phyloP scores from a whole-genome alignment of 1,139 yeast genomes.

The Blastobotrys apis region DNA sequence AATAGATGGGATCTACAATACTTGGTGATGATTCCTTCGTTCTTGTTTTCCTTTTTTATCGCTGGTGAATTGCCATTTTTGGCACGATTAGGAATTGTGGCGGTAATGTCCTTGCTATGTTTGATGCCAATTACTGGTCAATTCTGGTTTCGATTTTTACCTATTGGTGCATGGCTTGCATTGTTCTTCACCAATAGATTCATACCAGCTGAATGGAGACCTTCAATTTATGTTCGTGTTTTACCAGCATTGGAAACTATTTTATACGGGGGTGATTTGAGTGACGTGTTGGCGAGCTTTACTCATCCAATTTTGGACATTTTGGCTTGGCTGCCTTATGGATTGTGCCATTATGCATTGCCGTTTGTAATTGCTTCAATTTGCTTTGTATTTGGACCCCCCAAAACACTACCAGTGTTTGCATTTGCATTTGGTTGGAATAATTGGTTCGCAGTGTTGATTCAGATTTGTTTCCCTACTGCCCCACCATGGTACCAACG shows the following conservation, averaged over 20 bases:
- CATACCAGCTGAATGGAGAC: constrained; percentile 75
- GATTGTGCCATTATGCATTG: constrained; percentile 79
- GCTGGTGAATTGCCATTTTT: constrained; percentile 46
- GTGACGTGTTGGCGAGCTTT: constrained; percentile 76
- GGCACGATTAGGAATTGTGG: constrained; percentile 42
- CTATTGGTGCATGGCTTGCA: constrained; percentile 84
- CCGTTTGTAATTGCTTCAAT: constrained; percentile 85
- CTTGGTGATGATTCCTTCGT: constrained; percentile 42
- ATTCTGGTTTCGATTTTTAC: constrained; percentile 80
- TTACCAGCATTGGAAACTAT: constrained; percentile 94
- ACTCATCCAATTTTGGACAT: constrained; percentile 68
- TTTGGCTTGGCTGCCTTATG: constrained; percentile 95
- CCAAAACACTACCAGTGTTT: constrained; percentile 78
- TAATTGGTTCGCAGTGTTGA: constrained; percentile 80
- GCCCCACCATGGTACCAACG: constrained; percentile 99
- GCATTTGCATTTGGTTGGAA: constrained; percentile 97
- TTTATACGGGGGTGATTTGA: constrained; percentile 87
- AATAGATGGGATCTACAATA: constrained; percentile 36
- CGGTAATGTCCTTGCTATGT: constrained; percentile 29
- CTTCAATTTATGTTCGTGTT: constrained; percentile 84
- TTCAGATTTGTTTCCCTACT: constrained; percentile 82
- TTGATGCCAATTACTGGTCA: constrained; percentile 76
- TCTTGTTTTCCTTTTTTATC: constrained; percentile 46
- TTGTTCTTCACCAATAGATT: constrained; percentile 75
- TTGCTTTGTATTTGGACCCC: constrained; percentile 86